Percentiles rank a stretch among this genome's conserved stretches.
phyloP scores from a whole-genome alignment of 2,329 filamentous ascomycete genomes.

The Xylaria sp. region DNA sequence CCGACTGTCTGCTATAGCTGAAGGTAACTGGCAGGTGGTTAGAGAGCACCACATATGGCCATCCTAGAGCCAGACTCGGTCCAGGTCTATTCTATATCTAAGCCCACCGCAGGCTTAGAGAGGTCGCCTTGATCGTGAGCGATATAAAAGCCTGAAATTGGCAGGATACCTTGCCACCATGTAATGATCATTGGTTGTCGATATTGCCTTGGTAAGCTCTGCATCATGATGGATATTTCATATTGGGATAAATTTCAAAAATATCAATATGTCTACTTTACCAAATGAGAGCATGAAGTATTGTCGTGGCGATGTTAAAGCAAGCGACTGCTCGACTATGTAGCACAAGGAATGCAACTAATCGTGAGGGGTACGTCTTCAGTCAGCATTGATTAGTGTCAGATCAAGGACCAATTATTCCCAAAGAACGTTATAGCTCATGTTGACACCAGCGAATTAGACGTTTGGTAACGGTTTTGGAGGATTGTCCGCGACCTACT shows the following conservation, averaged over 20 bases:
- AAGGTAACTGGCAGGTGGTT: not conserved
- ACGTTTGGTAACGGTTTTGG: not conserved
- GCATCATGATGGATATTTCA: not conserved
- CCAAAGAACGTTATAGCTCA: not conserved
- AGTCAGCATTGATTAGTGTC: not conserved
- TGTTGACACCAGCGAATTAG: not conserved
- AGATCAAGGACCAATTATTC: constrained; percentile 8
- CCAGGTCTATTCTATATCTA: not conserved
- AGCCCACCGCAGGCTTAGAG: not conserved
- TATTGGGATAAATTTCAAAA: not conserved
- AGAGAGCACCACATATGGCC: not conserved
- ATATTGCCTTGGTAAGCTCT: not conserved
- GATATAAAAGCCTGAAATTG: not conserved
- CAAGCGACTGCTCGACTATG: not conserved
- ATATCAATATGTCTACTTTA: not conserved
- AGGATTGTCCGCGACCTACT: not conserved
- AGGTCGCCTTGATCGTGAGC: not conserved
- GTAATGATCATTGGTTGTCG: not conserved
- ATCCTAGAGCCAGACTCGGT: not conserved
- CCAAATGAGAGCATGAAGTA: not conserved
- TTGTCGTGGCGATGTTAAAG: constrained; percentile 7
- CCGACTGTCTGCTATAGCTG: not conserved
- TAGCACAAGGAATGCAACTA: not conserved
- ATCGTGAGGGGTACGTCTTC: not conserved
- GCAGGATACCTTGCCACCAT: not conserved